Base-by-base conservation (phyloP, 2,329 filamentous ascomycete species). In the Didymella keratinophila region DNA sequence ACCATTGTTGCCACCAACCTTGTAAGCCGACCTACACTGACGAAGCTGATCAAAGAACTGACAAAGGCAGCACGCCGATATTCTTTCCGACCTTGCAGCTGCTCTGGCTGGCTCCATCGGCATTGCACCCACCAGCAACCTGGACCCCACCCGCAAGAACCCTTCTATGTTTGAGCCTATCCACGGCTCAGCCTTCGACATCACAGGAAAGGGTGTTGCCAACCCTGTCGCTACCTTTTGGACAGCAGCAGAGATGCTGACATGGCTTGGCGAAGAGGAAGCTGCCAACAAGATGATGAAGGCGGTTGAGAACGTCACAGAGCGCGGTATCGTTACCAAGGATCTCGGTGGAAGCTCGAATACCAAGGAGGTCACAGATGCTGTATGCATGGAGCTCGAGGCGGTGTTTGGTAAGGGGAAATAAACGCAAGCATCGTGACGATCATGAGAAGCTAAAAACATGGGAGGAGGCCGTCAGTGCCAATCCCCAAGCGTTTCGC, bases 21-120 rank as follows among this genome's bases (percentile, higher is more conserved):
- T 56, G 72, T 76, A 59, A 60, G 67, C 52, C 18, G 21, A 20
- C 9, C 7, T 1, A 5, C n/a, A 14, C 3, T 27, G 8, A 2
- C 9, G 2, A 4, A 4, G 7, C 4, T 11, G 21, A 23, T 4
- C 16, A 21, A 21, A 23, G 41, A 4, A 21, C 53, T 63, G 6
- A 65, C 48, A 27, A 6, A 3, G n/a, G 3, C 44, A 76, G 67
- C 75, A 78, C 44, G 87, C 87, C 3, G 88, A 91, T 64, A 90
- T 91, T 48, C 82, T 91, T 4, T 89, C 87, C 0, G 89, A 91
- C 67, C 79, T 91, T 20, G 89, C 88, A 6, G 88, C 89, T 14
- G 87, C 88, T 0, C 78, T 91, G 7, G 88, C 88, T 2, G 89
- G 89, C 0, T 88, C 84, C 2, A 91, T 91, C 60, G 88, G 89